Conservation (phyloP, 352 stramenopile genomes). For the Globisporangium emineosum region DNA sequence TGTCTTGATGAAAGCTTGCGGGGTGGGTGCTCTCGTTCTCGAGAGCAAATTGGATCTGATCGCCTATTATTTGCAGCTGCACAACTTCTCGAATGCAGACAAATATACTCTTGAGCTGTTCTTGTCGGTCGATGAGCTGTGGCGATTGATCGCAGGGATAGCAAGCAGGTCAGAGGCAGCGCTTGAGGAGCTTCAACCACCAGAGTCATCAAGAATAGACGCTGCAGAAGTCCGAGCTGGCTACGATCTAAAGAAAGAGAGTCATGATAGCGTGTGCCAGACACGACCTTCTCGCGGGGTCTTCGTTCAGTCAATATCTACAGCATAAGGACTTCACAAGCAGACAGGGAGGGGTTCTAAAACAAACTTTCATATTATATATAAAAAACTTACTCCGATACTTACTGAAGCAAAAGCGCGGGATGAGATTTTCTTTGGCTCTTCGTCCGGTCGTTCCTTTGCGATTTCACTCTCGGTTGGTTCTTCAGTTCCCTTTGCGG, state of each 20-base stretch:
- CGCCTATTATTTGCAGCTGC: conserved; percentile 4
- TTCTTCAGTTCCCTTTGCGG: conserved; percentile 1
- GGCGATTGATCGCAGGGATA: background rate
- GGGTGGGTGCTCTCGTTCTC: background rate
- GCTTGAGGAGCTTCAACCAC: background rate
- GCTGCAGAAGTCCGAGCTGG: background rate
- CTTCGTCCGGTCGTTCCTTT: background rate
- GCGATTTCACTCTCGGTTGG: background rate
- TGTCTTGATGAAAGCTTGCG: background rate
- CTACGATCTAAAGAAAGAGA: background rate
- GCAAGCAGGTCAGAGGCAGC: background rate
- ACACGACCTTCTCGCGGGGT: background rate
- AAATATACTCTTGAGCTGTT: conserved; percentile 1
- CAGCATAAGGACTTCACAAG: background rate
- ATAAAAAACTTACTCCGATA: conserved; percentile 12
- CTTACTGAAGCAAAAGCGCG: background rate
- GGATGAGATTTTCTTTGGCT: background rate
- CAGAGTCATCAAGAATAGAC: conserved; percentile 5
- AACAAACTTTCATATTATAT: conserved; percentile 13
- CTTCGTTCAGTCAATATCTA: background rate
- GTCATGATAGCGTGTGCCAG: background rate
- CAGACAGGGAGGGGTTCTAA: background rate
- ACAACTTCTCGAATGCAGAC: background rate
- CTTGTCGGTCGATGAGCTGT: background rate
- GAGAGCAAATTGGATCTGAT: conserved; percentile 1